Conservation (phyloP, 495 filamentous ascomycete genomes). For the Penicillium nucicola region DNA sequence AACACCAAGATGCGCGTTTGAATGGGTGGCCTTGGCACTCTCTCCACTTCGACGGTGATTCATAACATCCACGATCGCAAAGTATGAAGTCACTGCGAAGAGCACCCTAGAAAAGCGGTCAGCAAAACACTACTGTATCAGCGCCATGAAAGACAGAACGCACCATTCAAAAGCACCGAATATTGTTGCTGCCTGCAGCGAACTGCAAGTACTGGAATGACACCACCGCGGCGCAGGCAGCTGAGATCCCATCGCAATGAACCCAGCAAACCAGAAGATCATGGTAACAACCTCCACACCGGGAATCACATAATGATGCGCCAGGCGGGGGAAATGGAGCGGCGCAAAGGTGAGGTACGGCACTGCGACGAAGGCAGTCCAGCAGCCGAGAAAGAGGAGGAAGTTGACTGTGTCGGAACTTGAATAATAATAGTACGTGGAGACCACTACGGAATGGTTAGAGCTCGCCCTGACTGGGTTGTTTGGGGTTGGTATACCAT, state of each 20-base stretch:
- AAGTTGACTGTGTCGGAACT: conserved; percentile 54
- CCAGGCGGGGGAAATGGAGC: conserved; percentile 51
- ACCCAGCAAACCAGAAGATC: conserved; percentile 86
- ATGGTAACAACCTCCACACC: conserved; percentile 69
- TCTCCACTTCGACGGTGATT: conserved; percentile 16
- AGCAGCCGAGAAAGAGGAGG: conserved; percentile 70
- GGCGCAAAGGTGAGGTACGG: conserved; percentile 65
- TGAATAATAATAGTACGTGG: conserved; percentile 20
- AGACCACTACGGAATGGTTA: conserved; percentile 24
- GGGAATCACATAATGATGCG: conserved; percentile 60
- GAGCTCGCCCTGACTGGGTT: neutral
- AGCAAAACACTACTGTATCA: neutral
- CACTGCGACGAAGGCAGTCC: conserved; percentile 64
- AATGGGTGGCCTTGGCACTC: conserved; percentile 17
- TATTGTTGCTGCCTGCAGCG: conserved; percentile 49
- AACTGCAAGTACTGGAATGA: conserved; percentile 42
- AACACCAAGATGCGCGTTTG: conserved; percentile 23
- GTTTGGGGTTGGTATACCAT: conserved; percentile 50
- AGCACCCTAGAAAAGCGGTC: conserved; percentile 38
- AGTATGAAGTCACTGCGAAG: conserved; percentile 44
- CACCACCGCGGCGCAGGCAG: conserved; percentile 48
- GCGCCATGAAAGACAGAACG: conserved; percentile 18
- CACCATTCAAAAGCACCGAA: conserved; percentile 60
- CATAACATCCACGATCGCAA: conserved; percentile 19
- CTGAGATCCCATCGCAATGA: conserved; percentile 67